Conservation (phyloP, 768 basidiomycete genomes). For the Mycena pura region DNA sequence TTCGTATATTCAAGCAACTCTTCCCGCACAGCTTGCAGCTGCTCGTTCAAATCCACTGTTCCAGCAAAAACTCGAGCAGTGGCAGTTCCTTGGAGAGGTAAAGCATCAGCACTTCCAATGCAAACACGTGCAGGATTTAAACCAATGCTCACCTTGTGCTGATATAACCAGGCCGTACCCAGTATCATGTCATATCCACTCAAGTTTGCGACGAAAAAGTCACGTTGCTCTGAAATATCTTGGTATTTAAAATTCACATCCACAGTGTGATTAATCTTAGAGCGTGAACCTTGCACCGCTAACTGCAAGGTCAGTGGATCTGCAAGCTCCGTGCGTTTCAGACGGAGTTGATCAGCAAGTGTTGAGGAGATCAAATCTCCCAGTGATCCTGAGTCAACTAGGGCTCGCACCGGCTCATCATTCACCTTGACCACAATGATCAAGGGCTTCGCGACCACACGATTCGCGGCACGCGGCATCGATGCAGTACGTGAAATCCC, state of each 20-base stretch:
- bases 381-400: slow-evolving; percentile 45
- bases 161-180: slow-evolving; percentile 33
- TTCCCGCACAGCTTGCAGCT: not conserved
- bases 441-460: not conserved
- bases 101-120: slow-evolving; percentile 15
- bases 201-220: slow-evolving; percentile 37
- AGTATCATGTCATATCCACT: slow-evolving; percentile 36
- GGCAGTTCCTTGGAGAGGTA: slow-evolving; percentile 12
- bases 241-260: slow-evolving; percentile 40
- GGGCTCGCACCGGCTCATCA: slow-evolving; percentile 35
- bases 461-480: not conserved
- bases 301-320: slow-evolving; percentile 32
- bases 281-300: slow-evolving; percentile 35
- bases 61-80: not conserved
- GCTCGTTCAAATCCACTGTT: not conserved
- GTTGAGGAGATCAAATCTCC: slow-evolving; percentile 46
- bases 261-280: slow-evolving; percentile 39
- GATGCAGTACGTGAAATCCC: not conserved
- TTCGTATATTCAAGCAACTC: slow-evolving; percentile 7
- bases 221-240: slow-evolving; percentile 29
- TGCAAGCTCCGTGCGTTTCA: slow-evolving; percentile 30
- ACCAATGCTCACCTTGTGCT: slow-evolving; percentile 27
- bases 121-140: slow-evolving; percentile 23
- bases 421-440: slow-evolving; percentile 36
- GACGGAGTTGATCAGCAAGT: slow-evolving; percentile 43